Base-by-base conservation (phyloP, 75 land plant genomes). In the Picea glauca region DNA sequence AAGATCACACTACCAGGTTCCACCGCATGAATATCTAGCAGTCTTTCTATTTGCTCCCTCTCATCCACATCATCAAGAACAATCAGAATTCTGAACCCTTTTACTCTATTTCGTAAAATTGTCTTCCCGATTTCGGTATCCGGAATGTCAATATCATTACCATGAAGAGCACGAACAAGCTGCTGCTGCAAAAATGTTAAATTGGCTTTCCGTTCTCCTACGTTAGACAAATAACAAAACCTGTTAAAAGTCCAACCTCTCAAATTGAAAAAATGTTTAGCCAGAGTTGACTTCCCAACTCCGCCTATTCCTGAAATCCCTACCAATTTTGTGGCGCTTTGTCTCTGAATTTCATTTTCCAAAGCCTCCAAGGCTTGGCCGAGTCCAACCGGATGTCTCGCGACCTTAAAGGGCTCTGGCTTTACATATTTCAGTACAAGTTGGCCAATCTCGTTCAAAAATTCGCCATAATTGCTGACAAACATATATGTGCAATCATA, bases 41-140 rank as follows among this genome's bases (percentile, higher is more conserved):
- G 18, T 8, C 17, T 18, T 14, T 65, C 5, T 17, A 66, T 14
- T 38, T 66, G 38, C 35, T 4, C 0, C 2, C 32, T 2, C 7
- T 66, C 13, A 15, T 66, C 70, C 14, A 66, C 17, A 66, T 66
- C 70, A 66, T 66, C 70, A 1, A 66, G 40, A 66, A 66, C 70
- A 66, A 32, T 15, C 5, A 66, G 8, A 7, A 14, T 14, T 14
- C 18, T 66, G 18, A 33, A 13, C 32, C 17, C 4, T 64, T 13
- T 13, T 31, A 9, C 15, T 0, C 67, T 13, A 12, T 64, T 13
- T 3, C 0, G 14, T 5, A 64, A 5, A 64, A 3, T 9, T 5
- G 17, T 13, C 32, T 0, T 11, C 8, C 67, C 67, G 30, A 4
- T 23, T 5, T 64, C 67, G 7, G 1, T 64, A 13, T 33, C n/a